A percentile compares a stretch with the other conserved stretches of the same genome.
phyloP scores from a whole-genome alignment of 768 basidiomycete species.

The Lanmaoa pseudosensibilis region DNA sequence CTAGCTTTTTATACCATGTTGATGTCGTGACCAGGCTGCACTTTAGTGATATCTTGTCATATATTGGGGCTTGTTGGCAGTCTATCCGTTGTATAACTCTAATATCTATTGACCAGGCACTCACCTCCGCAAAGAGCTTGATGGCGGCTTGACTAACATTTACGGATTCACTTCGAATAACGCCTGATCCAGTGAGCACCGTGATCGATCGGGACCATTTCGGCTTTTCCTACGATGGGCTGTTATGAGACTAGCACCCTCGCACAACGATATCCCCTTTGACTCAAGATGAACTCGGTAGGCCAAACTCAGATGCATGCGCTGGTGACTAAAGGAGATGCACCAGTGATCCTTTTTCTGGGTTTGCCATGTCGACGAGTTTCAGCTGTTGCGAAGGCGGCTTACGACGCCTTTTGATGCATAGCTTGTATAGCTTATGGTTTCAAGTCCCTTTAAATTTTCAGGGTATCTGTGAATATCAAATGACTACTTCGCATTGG shows the following conservation, averaged over 20 bases:
- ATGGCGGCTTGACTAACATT: constrained; percentile 29
- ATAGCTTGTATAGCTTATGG: not conserved
- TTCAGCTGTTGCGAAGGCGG: not conserved
- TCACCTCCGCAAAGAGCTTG: constrained; percentile 35
- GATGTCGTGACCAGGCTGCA: not conserved
- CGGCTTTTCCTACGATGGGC: no score
- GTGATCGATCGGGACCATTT: no score
- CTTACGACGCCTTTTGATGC: not conserved
- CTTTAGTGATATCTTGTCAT: not conserved
- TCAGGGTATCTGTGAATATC: not conserved
- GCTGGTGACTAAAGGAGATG: constrained; percentile 36
- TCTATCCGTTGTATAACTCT: no score
- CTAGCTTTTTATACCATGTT: not conserved
- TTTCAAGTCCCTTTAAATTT: not conserved
- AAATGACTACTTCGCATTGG: not conserved
- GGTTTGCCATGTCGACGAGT: not conserved
- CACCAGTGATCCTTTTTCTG: not conserved
- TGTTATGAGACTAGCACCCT: no score
- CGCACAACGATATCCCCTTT: no score
- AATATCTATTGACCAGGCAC: no score
- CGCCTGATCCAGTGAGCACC: no score
- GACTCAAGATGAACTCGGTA: no score
- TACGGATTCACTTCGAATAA: no score
- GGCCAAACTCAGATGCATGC: constrained; percentile 6
- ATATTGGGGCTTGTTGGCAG: not conserved